Evolutionary conservation across 2,329 filamentous ascomycete genomes (phyloP).

Genomic region (Purpureocillium lavendulum): DNA sequence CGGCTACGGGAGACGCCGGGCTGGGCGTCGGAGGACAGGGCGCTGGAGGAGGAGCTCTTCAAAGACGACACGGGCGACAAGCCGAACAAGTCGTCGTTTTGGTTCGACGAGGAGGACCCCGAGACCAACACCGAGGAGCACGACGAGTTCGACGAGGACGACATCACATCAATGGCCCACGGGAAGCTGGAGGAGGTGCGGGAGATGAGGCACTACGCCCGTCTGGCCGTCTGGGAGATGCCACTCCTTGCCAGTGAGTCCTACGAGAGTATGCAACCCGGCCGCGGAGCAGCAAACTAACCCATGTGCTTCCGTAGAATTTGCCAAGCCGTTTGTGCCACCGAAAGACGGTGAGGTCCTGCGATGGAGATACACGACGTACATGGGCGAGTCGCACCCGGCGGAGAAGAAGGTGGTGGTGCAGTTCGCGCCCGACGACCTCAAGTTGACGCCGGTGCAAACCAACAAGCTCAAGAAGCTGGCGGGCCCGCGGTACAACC

Average conservation of each 20-base stretch:
- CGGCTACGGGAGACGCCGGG: slow-evolving; percentile 18
- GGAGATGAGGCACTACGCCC: slow-evolving; percentile 80
- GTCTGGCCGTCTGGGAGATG: slow-evolving; percentile 92
- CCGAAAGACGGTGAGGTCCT: slow-evolving; percentile 63
- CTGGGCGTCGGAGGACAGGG: slow-evolving; percentile 21
- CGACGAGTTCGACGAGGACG: slow-evolving; percentile 67
- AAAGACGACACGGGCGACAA: slow-evolving; percentile 21
- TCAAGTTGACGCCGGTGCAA: slow-evolving; percentile 61
- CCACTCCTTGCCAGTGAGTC: slow-evolving; percentile 76
- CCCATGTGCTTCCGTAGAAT: slow-evolving; percentile 43
- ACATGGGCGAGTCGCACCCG: slow-evolving; percentile 89
- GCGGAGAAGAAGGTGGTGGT: slow-evolving; percentile 91
- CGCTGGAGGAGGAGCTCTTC: slow-evolving; percentile 20
- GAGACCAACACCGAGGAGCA: slow-evolving; percentile 42
- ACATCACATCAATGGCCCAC: slow-evolving; percentile 77
- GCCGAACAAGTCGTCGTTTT: slow-evolving; percentile 32
- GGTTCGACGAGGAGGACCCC: slow-evolving; percentile 40
- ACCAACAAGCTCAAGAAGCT: slow-evolving; percentile 80
- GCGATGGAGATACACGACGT: slow-evolving; percentile 93
- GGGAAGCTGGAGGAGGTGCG: slow-evolving; percentile 80
- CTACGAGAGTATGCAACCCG: too few relatives aligned
- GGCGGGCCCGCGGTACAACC: slow-evolving; percentile 79
- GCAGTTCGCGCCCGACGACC: slow-evolving; percentile 70
- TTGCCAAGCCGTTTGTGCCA: slow-evolving; percentile 71
- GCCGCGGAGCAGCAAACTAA: slow-evolving; percentile 5